Evolutionary conservation across 495 filamentous ascomycete species (phyloP), one percentile per base, ranked within the genome.

Genomic region (Aspergillus cavernicola): DNA sequence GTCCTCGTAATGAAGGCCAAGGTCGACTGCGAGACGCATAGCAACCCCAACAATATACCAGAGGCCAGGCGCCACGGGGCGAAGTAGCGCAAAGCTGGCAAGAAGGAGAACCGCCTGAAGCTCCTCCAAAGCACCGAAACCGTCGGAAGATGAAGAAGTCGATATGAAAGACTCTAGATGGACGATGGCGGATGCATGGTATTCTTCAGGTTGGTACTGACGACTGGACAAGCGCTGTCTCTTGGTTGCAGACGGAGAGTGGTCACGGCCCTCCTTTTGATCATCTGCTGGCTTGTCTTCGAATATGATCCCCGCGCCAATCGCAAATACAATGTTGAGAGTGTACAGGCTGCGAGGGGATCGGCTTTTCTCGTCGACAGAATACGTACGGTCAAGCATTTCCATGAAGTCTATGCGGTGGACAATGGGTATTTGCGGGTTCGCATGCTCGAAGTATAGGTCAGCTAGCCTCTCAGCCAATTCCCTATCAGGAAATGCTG

Each of bases 11-110:
- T 97, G 91, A 36, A 97, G 75, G 28, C 92, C 93, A 16, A 97
- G 78, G 65, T 97, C 92, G 37, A 97, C 89, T 10, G 88, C 92
- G 29, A 97, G 64, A 54, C 92, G 85, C 56, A 92, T 86, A 2
- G 92, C 92, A 26, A 96, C 91, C 11, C 92, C 92, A 43, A 95
- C 86, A 46, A 97, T 97, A 66, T 97, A 97, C 92, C 92, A 97
- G 23, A 97, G 71, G 38, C 92, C 92, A 0, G 92, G 92, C 3
- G 92, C 89, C 41, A 97, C 89, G 2, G 92, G 92, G 56, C 92
- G 78, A 55, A 97, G 76, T 35, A 97, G 70, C 2, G 92, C 92
- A 76, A 97, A 96, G 35, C 89, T 89, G 28, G 92, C 92, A 38
- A 97, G 74, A 29, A 97, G 73, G 43, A 97, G 73, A 6, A 97